Evolutionary conservation across 768 basidiomycete genomes (phyloP).

Genomic region (Crassisporium funariophilum): DNA sequence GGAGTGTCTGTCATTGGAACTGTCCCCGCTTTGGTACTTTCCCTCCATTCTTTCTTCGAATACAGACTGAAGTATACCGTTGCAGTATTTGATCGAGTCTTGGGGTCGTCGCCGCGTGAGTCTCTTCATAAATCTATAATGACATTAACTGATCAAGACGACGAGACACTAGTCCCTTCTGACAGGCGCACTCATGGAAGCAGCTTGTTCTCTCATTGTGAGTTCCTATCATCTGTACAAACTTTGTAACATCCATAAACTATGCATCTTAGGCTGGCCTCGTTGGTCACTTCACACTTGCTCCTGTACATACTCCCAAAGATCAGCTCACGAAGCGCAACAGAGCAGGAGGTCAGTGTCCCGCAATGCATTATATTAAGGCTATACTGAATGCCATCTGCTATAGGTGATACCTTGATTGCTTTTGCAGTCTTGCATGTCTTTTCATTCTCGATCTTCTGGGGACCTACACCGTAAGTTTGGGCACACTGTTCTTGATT

Average conservation of each 20-base stretch:
- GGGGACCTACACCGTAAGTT: conserved; percentile 68
- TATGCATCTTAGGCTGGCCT: conserved; percentile 57
- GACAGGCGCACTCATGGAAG: conserved; percentile 62
- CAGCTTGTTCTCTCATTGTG: conserved; percentile 63
- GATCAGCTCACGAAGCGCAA: conserved; percentile 56
- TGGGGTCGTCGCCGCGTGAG: conserved; percentile 71
- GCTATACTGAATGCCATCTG: not conserved
- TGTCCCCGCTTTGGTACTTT: conserved; percentile 61
- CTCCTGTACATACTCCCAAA: conserved; percentile 49
- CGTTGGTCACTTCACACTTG: conserved; percentile 70
- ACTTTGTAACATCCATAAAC: not conserved
- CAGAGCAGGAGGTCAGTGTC: conserved; percentile 45
- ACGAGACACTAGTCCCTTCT: conserved; percentile 53
- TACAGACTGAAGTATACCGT: conserved; percentile 1
- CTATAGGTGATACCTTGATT: conserved; percentile 61
- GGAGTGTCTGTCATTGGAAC: conserved; percentile 74
- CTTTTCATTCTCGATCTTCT: conserved; percentile 70
- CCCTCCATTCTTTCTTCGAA: not conserved
- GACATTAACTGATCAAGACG: not conserved
- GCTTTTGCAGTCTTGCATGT: conserved; percentile 81
- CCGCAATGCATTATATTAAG: not conserved
- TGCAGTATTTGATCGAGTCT: conserved; percentile 62
- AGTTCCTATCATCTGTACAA: conserved; percentile 13
- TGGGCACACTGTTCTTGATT: not conserved
- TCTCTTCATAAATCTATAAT: not conserved